Conservation (phyloP, 1,139 yeast genomes). For the Meyerozyma carpophila region DNA sequence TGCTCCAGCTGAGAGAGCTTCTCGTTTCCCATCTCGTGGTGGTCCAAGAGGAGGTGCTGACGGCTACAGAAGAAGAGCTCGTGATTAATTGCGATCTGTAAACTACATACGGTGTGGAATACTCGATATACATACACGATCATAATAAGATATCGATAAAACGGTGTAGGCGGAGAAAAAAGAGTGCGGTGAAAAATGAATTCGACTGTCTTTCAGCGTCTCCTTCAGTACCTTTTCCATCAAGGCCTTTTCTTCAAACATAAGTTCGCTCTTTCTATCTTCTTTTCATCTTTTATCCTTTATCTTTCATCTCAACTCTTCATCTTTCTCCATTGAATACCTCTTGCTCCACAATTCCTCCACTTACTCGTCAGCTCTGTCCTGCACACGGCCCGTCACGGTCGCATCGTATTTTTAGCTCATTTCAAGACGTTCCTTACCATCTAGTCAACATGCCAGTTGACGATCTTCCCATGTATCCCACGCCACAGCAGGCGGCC, state of each 20-base stretch:
- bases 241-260: too few species aligned
- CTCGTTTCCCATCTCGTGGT: slow-evolving; percentile 46
- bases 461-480: slow-evolving; percentile 43
- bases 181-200: too few species aligned
- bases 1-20: slow-evolving; percentile 79
- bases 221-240: too few species aligned
- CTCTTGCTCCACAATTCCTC: background rate
- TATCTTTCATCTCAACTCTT: too few species aligned
- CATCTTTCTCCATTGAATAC: too few species aligned
- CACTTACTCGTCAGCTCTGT: background rate
- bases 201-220: too few species aligned
- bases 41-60: slow-evolving; percentile 37
- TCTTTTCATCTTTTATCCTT: too few species aligned
- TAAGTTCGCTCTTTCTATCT: too few species aligned
- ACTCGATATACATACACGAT: slow-evolving; percentile 2
- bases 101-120: slow-evolving; percentile 2
- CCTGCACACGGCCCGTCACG: background rate
- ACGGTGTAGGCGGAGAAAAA: background rate
- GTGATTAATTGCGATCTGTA: slow-evolving; percentile 27
- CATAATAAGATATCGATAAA: slow-evolving; percentile 1
- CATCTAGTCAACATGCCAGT: slow-evolving; percentile 15
- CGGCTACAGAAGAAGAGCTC: slow-evolving; percentile 43
- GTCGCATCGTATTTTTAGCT: background rate
- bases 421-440: background rate
- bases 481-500: slow-evolving; percentile 45